A percentile compares a stretch with the other conserved stretches of the same genome.
Conservation (phyloP, 2,329 filamentous ascomycete species). For the Coleophoma cylindrospora region DNA sequence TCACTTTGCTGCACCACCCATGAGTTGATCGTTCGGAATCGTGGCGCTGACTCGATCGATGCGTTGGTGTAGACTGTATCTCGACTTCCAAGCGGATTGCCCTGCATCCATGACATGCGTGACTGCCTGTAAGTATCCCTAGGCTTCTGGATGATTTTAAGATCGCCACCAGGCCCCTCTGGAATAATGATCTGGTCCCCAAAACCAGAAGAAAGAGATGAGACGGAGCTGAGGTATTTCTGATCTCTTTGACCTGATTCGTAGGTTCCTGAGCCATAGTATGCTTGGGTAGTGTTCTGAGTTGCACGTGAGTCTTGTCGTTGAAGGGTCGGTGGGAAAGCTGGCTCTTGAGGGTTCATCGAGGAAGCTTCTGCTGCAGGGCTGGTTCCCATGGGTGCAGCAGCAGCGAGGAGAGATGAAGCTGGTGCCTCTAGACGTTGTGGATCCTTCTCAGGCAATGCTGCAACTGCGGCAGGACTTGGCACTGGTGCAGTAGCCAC, state of each 20-base stretch:
- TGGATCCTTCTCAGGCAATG: conserved; percentile 7
- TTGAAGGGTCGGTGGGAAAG: conserved; percentile 4
- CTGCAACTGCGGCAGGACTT: conserved; percentile 8
- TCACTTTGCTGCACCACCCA: conserved; percentile 63
- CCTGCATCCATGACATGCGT: conserved; percentile 24
- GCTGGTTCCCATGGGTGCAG: conserved; percentile 9
- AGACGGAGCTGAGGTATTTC: conserved; percentile 36
- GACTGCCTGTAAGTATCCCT: conserved; percentile 15
- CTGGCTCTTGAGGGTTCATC: conserved; percentile 6
- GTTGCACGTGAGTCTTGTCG: conserved; percentile 7
- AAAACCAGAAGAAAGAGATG: conserved; percentile 60
- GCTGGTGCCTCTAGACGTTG: conserved; percentile 8
- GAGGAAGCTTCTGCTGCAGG: conserved; percentile 3
- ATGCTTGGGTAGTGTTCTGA: conserved; percentile 11
- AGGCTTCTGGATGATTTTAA: conserved; percentile 2
- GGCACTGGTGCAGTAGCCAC: conserved; percentile 6
- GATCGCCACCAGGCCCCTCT: conserved; percentile 32
- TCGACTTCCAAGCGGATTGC: conserved; percentile 15
- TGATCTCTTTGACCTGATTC: conserved; percentile 15
- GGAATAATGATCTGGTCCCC: conserved; percentile 52
- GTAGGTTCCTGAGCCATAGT: conserved; percentile 15
- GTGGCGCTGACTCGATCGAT: conserved; percentile 33
- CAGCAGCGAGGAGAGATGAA: conserved; percentile 8
- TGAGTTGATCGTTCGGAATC: conserved; percentile 53
- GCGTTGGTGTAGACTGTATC: conserved; percentile 25